Base-by-base conservation (phyloP, 495 filamentous ascomycete species). In the Aspergillus avenaceus region DNA sequence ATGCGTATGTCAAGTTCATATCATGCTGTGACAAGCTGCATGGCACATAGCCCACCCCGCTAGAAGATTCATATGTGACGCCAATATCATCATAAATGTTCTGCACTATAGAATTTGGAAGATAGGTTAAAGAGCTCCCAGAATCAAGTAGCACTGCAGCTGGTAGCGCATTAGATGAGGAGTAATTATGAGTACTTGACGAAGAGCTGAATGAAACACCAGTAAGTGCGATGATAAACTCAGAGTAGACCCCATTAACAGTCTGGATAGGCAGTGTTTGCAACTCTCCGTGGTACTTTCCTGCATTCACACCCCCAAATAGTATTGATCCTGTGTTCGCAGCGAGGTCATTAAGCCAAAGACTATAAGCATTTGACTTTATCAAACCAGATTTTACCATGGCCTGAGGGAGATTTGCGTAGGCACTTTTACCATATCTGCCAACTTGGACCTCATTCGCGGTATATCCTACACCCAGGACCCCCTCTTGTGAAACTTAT, bases 261-360 rank as follows among this genome's bases (percentile, higher is more conserved):
- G 73, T 72, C 48, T 88, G 78, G 50, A 97, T 78, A 5, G 92
- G 92, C 0, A 97, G 71, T 3, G 85, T 92, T 40, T 80, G 64
- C 5, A 98, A 81, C 2, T 71, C 55, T 21, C 88, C 90, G 5
- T 67, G 68, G 65, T 84, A 97, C 58, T 91, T 89, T 26, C 75
- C 84, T 1, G 84, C 85, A 67, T 98, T 87, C 45, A 98, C 83
- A 41, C 93, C 93, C 22, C 93, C 93, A 57, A 98, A 98, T 11
- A 98, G 73, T 46, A 98, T 88, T 42, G 80, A 84, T 26, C 93
- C 93, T 6, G 80, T 86, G 53, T 75, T 83, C 40, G 87, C 75
- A 47, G 87, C 77, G 12, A 76, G 53, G 40, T 79, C 75, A 54
- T 80, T 73, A 5, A 80, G 54, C 74, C 74, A 80, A 27, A 80